phyloP scores from a whole-genome alignment of 1,284 basidiomycete species.

The Ceratorhiza oryzae-sativae region DNA sequence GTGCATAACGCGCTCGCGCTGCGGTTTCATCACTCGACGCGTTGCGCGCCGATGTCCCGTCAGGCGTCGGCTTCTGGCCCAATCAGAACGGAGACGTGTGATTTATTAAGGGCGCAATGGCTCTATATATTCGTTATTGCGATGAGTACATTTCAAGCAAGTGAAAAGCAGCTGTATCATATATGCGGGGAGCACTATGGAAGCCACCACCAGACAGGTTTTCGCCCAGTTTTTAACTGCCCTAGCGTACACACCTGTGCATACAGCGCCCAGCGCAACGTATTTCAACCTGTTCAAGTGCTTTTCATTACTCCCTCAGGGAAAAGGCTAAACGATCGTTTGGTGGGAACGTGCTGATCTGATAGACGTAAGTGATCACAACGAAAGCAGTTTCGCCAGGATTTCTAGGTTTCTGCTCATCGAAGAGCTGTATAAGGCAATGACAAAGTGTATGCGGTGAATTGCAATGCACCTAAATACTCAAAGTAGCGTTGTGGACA shows the following conservation, averaged over 20 bases:
- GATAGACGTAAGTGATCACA: background rate
- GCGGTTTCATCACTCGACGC: background rate
- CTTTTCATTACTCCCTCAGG: too few species aligned
- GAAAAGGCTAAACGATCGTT: background rate
- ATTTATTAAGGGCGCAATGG: background rate
- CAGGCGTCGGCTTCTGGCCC: background rate
- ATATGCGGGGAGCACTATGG: background rate
- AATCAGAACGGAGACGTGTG: background rate
- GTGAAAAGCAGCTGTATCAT: background rate
- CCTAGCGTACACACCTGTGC: background rate
- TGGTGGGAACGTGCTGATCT: background rate
- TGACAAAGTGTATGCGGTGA: too few species aligned
- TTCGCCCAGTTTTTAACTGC: background rate
- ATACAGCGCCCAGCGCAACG: background rate
- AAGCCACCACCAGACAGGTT: background rate
- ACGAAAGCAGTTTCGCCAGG: background rate
- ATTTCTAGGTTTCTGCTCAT: background rate
- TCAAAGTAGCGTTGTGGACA: too few species aligned
- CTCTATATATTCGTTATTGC: background rate
- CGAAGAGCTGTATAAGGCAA: background rate
- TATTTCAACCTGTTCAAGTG: background rate
- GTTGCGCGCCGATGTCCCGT: background rate
- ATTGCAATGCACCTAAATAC: too few species aligned
- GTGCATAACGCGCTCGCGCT: background rate
- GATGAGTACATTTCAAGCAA: background rate